phyloP scores from a whole-genome alignment of 805 yeast genomes.

The Candida sphagnicola region DNA sequence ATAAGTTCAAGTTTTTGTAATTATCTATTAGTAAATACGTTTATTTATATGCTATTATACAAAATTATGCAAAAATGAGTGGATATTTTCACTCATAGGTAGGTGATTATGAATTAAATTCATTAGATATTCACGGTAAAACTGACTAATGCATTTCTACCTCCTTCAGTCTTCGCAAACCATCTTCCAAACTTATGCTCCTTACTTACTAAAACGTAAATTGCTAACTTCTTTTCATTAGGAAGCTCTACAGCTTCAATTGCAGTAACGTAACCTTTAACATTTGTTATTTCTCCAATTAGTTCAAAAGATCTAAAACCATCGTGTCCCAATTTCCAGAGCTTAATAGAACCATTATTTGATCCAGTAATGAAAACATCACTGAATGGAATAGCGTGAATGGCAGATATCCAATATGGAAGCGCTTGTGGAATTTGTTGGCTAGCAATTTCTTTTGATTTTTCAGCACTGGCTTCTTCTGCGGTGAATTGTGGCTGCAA shows the following conservation, averaged over 20 bases:
- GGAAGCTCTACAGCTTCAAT: conserved; percentile 56
- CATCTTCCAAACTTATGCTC: conserved; percentile 91
- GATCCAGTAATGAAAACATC: conserved; percentile 87
- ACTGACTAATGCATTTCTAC: conserved; percentile 63
- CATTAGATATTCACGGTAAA: conserved; percentile 28
- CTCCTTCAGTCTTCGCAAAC: conserved; percentile 58
- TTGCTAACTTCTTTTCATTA: conserved; percentile 46
- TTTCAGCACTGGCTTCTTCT: conserved; percentile 39
- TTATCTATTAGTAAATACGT: not conserved
- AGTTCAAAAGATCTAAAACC: conserved; percentile 57
- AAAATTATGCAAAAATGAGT: not conserved
- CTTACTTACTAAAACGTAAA: conserved; percentile 66
- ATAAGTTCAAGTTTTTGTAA: not conserved
- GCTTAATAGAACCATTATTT: conserved; percentile 69
- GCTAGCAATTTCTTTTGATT: conserved; percentile 47
- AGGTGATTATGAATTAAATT: not conserved
- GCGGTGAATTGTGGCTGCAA: conserved; percentile 44
- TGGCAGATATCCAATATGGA: conserved; percentile 83
- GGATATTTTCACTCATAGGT: conserved; percentile 2
- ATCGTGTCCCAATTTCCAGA: conserved; percentile 69
- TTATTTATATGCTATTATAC: conserved; percentile 1
- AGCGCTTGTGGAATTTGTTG: conserved; percentile 63
- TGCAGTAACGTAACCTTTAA: conserved; percentile 66
- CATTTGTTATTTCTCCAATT: conserved; percentile 53
- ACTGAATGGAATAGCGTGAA: conserved; percentile 79